Base-by-base conservation (phyloP, 73 alveolate species). In the Tetrahymena borealis region DNA sequence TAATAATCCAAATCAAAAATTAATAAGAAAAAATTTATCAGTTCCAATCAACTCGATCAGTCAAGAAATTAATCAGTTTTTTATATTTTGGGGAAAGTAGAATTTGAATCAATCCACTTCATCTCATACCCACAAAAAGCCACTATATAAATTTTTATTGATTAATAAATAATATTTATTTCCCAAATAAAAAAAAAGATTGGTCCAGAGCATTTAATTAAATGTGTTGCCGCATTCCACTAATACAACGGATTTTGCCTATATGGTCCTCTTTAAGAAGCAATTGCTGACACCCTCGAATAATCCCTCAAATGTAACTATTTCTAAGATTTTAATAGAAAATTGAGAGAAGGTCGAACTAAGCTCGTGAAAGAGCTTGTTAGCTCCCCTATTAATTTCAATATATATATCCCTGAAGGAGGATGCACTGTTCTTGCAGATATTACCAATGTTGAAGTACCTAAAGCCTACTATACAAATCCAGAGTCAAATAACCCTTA, bases 171-270 rank as follows among this genome's bases (percentile, higher is more conserved):
- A 24, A 60, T 24, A 60, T 60, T 60, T 60, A 60, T 60, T 60
- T 60, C n/a, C 28, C 28, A 24, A 39, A 9, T 39, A 9, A 60
- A n/a, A 24, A 18, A 20, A 60, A 24, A 60, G 85, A 40, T 90
- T 33, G 94, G 94, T 41, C 91, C 91, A 32, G 91, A 39, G 37
- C 40, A 39, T 38, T 39, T 90, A n/a, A 90, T 90, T 8, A 90
- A 90, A 37, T 39, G 91, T 28, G 20, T 40, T 18, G 94, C 91
- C 7, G 94, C 78, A 38, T 37, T 78, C 78, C 79, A 90, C 24
- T 78, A 39, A 39, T 90, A 33, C 32, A 90, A 33, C 31, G 79
- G 91, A 38, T 90, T 90, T 90, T 38, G 91, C 37, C 18, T 33
- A 32, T 38, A 90, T 20, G 39, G 39, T 15, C 41, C 78, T 15